phyloP scores from a whole-genome alignment of 345 rosid species.

The Murraya koenigii region DNA sequence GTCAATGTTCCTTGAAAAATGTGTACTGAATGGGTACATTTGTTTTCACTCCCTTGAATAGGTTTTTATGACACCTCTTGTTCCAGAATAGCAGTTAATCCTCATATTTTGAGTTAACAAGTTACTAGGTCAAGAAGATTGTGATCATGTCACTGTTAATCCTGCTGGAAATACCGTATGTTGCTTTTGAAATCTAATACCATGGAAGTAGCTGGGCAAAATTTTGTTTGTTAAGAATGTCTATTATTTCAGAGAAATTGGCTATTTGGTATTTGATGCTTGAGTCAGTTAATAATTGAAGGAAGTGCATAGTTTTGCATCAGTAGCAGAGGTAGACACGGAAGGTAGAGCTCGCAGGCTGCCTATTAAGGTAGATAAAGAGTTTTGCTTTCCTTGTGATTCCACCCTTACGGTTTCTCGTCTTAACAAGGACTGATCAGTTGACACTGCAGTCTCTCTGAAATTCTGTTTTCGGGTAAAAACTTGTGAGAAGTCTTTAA shows the following conservation, averaged over 20 bases:
- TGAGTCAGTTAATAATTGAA: conserved; percentile 6
- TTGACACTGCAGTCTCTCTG: conserved; percentile 25
- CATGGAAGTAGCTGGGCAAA: conserved; percentile 13
- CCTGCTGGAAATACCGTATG: conserved; percentile 67
- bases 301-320: conserved; percentile 54
- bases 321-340: conserved; percentile 60
- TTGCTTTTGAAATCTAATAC: conserved; percentile 48
- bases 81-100: background rate
- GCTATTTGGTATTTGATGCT: conserved; percentile 5
- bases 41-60: conserved; percentile 7
- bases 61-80: background rate
- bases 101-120: background rate
- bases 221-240: background rate
- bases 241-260: background rate
- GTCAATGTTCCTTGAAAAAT: conserved; percentile 62
- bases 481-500: conserved; percentile 25
- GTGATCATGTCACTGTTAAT: conserved; percentile 5
- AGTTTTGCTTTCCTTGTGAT: conserved; percentile 80
- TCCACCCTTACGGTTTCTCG: conserved; percentile 82
- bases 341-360: conserved; percentile 66
- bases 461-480: conserved; percentile 29
- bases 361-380: conserved; percentile 60
- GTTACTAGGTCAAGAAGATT: background rate
- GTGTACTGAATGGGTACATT: conserved; percentile 59
- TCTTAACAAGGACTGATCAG: conserved; percentile 35